Base-by-base conservation (phyloP, 2,329 filamentous ascomycete species). In the Cytospora mali region DNA sequence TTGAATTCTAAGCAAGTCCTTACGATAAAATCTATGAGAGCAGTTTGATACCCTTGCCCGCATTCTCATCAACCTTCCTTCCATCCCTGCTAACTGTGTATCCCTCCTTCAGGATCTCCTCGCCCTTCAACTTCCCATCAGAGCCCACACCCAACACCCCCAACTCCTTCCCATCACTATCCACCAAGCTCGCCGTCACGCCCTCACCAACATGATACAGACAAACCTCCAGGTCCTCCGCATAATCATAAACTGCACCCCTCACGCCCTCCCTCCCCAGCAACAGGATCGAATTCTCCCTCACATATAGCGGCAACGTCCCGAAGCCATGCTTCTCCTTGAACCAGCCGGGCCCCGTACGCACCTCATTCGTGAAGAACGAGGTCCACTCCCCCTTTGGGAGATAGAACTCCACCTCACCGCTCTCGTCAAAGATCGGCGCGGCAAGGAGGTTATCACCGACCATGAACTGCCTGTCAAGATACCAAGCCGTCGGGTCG, bases 401-500 rank as follows among this genome's bases (percentile, higher is more conserved):
- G 18, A 89, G 76, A 72, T 92, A 92, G 71, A 90, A 89, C 61
- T 88, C 84, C 0, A 88, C 87, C 39, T 81, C 81, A 0, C 86
- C 87, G 1, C 80, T 79, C 71, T 89, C 84, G 13, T 83, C 80
- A 65, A 88, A 89, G 2, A 90, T 77, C 1, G 88, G 88, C 1
- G 86, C 86, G 6, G 86, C 85, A 9, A 92, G 75, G 35, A 92
- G 73, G 56, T 80, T 81, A 18, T 81, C 80, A 2, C 89, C 89
- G n/a, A 92, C 77, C 84, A 92, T 89, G 74, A 90, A 92, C 72
- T 91, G 86, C 33, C 86, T 83, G 72, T 92, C 89, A 52, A 90
- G 79, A 57, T 79, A 81, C 83, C 88, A 91, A 0, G 84, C 78
- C 5, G 85, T 90, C n/a, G 83, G 81, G 68, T 92, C 89, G 2